phyloP scores from a whole-genome alignment of 805 yeast genomes.

The Hanseniaspora hatyaiensis region DNA sequence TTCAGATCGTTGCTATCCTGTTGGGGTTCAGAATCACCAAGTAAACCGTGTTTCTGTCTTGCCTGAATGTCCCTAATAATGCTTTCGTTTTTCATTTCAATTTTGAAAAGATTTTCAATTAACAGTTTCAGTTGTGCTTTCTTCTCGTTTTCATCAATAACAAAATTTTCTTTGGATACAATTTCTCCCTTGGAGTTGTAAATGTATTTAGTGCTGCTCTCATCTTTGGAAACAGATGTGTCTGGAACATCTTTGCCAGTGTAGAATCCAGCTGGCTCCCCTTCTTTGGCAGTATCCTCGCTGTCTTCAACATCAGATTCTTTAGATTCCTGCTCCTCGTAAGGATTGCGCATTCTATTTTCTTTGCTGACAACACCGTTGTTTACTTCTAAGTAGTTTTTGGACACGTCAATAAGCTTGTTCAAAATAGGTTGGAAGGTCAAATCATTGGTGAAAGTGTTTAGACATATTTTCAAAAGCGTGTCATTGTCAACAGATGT shows the following conservation, averaged over 20 bases:
- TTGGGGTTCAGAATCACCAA: background rate
- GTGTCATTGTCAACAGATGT: slow-evolving; percentile 53
- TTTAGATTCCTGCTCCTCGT: too few relatives aligned
- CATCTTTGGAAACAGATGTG: too few relatives aligned
- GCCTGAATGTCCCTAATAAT: too few relatives aligned
- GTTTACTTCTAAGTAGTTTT: slow-evolving; percentile 9
- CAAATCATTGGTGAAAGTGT: slow-evolving; percentile 35
- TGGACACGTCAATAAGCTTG: slow-evolving; percentile 9
- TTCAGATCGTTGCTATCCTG: background rate
- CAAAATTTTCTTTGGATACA: slow-evolving; percentile 16
- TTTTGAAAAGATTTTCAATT: slow-evolving; percentile 4
- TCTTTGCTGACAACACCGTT: slow-evolving; percentile 15
- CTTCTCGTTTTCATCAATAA: slow-evolving; percentile 33
- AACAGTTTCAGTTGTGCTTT: slow-evolving; percentile 33
- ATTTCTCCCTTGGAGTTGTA: slow-evolving; percentile 13
- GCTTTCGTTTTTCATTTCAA: slow-evolving; percentile 8
- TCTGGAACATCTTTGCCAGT: too few relatives aligned
- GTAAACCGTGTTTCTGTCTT: too few relatives aligned
- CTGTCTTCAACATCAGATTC: slow-evolving; percentile 27
- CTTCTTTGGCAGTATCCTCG: too few relatives aligned
- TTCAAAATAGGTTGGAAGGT: slow-evolving; percentile 13
- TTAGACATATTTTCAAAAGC: slow-evolving; percentile 49
- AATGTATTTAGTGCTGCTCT: slow-evolving; percentile 28
- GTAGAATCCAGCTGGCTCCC: too few relatives aligned
- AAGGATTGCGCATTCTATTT: slow-evolving; percentile 18